Conservation (phyloP, 2,329 filamentous ascomycete genomes). For the Colletotrichum sp. region DNA sequence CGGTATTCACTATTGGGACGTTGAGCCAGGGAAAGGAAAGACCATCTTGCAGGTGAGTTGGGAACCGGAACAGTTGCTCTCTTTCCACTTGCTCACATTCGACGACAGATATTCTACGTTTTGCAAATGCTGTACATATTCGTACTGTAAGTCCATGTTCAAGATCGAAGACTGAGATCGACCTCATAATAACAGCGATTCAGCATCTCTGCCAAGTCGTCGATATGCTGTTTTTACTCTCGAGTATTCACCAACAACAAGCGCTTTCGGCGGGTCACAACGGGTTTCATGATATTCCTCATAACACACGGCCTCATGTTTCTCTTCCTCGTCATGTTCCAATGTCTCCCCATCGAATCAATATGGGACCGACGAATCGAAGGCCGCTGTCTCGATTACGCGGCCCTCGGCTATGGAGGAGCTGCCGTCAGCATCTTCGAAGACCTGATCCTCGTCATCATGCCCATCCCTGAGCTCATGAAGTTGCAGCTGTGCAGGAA, state of each 20-base stretch:
- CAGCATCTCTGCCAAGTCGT: conserved; percentile 23
- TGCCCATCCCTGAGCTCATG: conserved; percentile 19
- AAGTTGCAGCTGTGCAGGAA: conserved; percentile 6
- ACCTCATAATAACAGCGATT: background rate
- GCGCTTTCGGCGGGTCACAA: conserved; percentile 9
- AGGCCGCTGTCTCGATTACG: conserved; percentile 4
- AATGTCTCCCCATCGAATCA: conserved; percentile 20
- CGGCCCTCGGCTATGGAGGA: conserved; percentile 7
- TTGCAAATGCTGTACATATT: conserved; percentile 27
- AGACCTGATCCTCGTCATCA: conserved; percentile 16
- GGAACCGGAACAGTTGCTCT: accelerated
- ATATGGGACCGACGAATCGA: conserved; percentile 18
- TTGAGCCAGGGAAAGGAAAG: conserved; percentile 15
- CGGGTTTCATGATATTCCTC: background rate
- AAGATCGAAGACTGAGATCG: accelerated
- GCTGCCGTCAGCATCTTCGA: conserved; percentile 19
- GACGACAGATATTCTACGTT: conserved; percentile 18
- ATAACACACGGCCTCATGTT: conserved; percentile 17
- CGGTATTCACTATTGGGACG: conserved; percentile 26
- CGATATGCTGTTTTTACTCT: conserved; percentile 26
- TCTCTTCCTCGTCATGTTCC: conserved; percentile 23
- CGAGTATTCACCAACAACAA: conserved; percentile 20
- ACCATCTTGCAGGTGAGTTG: conserved; percentile 1
- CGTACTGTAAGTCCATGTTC: conserved; percentile 2
- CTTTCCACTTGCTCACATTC: accelerated